phyloP scores from a whole-genome alignment of 2,329 filamentous ascomycete species.

The Bipolaris bicolor region DNA sequence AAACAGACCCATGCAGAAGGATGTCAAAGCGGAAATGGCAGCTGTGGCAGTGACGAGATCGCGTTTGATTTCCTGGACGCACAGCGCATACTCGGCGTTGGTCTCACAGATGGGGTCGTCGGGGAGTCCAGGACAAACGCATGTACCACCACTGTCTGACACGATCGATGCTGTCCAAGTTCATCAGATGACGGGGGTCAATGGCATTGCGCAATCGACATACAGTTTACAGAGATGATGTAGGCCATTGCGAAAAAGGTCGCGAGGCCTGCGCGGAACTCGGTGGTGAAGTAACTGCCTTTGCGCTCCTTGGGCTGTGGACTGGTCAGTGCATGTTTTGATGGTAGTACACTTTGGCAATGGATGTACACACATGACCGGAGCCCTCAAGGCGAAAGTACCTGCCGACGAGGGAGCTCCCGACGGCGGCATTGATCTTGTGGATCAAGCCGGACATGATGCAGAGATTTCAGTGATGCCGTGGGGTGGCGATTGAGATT shows the following conservation, averaged over 20 bases:
- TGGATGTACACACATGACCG: conserved; percentile 70
- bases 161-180: conserved; percentile 62
- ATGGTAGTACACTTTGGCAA: background rate
- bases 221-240: conserved; percentile 70
- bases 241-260: conserved; percentile 61
- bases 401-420: conserved; percentile 44
- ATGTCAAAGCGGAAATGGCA: conserved; percentile 77
- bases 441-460: conserved; percentile 44
- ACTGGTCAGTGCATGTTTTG: conserved; percentile 11
- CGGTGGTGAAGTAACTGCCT: conserved; percentile 79
- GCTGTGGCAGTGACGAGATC: conserved; percentile 86
- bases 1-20: conserved; percentile 83
- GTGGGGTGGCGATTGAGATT: conserved; percentile 7
- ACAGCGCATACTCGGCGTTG: conserved; percentile 68
- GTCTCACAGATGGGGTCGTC: conserved; percentile 58
- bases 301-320: conserved; percentile 65
- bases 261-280: conserved; percentile 80
- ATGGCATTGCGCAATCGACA: conserved; percentile 40
- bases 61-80: conserved; percentile 67
- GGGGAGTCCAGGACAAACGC: conserved; percentile 65
- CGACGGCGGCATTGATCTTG: conserved; percentile 43
- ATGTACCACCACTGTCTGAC: conserved; percentile 74
- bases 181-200: conserved; percentile 16
- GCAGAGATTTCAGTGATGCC: conserved; percentile 18
- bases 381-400: conserved; percentile 79